Conservation (phyloP, 371 early-diverging fungal genomes). For the Quaeritorhiza haematococci region DNA sequence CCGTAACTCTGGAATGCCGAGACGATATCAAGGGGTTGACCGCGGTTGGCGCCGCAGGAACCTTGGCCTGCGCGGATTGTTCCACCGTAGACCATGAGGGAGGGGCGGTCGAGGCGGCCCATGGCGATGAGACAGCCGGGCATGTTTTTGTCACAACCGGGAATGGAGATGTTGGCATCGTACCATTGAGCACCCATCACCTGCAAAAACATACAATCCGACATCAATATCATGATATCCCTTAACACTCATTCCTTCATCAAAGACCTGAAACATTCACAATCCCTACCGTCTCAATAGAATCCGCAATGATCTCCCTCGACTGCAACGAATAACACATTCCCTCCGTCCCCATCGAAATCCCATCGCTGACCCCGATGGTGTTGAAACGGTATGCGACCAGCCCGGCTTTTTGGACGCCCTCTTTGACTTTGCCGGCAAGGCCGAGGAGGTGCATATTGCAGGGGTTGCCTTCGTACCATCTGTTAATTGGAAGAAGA, state of each 20-base stretch:
- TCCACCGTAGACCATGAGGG: conserved; percentile 91
- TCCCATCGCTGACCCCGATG: conserved; percentile 94
- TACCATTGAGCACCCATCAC: conserved; percentile 95
- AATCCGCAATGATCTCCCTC: conserved; percentile 96
- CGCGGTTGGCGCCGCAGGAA: conserved; percentile 48
- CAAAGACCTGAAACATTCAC: neutral
- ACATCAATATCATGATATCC: conserved; percentile 10
- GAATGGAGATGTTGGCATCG: conserved; percentile 91
- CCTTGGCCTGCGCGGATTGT: conserved; percentile 75
- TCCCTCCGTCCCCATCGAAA: conserved; percentile 92
- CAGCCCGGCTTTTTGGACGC: conserved; percentile 80
- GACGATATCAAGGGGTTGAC: conserved; percentile 76
- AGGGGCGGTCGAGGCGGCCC: conserved; percentile 91
- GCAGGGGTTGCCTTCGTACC: conserved; percentile 98
- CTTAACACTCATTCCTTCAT: neutral
- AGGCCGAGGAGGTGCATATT: conserved; percentile 97
- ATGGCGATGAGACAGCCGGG: conserved; percentile 94
- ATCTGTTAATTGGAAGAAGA: conserved; percentile 36
- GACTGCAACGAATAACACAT: conserved; percentile 95
- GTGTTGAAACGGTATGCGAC: conserved; percentile 95
- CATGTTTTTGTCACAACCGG: conserved; percentile 98
- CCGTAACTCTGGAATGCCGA: conserved; percentile 96
- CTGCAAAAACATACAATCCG: conserved; percentile 19
- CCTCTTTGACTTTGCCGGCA: conserved; percentile 81
- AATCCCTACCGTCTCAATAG: conserved; percentile 78